Conservation (phyloP, 176 grass and related monocot genomes). For the Musa beccarii region DNA sequence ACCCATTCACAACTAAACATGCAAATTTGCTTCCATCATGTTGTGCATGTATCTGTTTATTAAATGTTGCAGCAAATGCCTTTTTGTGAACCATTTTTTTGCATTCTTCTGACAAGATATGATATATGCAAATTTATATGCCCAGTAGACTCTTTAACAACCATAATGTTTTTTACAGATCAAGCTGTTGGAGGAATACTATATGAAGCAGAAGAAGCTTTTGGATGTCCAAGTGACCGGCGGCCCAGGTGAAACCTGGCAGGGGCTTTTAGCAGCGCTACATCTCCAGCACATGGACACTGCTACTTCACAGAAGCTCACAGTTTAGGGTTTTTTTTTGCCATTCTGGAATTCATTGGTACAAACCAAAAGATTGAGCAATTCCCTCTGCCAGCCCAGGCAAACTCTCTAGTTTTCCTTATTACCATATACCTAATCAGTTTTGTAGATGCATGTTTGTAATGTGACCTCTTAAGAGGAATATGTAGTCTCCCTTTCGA, state of each 20-base stretch:
- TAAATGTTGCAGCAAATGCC: background rate
- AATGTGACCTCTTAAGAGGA: background rate
- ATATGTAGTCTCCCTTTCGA: background rate
- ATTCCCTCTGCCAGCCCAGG: background rate
- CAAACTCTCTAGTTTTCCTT: no score
- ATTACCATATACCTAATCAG: background rate
- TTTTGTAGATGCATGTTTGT: constrained; percentile 6
- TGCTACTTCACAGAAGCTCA: constrained; percentile 21
- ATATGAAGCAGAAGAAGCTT: constrained; percentile 69
- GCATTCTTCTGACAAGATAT: background rate
- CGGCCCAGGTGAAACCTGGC: constrained; percentile 68
- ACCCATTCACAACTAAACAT: no score
- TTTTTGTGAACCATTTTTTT: background rate
- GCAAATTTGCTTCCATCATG: no score
- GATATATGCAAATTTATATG: background rate
- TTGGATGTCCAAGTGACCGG: constrained; percentile 67
- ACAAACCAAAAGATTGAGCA: background rate
- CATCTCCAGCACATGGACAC: constrained; percentile 78
- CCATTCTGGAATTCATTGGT: no score
- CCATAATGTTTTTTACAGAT: constrained; percentile 26
- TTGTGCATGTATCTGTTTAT: background rate
- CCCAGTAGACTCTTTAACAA: background rate
- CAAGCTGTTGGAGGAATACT: constrained; percentile 84
- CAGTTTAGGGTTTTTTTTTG: background rate
- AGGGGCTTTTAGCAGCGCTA: constrained; percentile 58